These are phyloP conservation scores for Fraxinus dipetala DNA, from an alignment of 305 asterid species.

Conservation along the genomic window DNA sequence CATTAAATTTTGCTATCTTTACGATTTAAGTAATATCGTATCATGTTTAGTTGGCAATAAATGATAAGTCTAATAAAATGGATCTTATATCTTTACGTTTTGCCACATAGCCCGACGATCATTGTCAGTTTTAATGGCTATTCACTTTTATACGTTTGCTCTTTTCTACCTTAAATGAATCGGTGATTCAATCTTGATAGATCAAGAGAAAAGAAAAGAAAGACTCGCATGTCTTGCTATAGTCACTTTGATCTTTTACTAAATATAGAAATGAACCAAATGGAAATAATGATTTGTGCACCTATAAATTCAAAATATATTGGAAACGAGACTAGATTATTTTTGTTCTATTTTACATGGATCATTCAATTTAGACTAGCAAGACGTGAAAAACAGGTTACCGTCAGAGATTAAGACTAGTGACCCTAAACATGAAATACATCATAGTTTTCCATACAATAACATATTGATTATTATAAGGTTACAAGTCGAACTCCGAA, in stretches of 20 bases:
- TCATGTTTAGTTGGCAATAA: background rate
- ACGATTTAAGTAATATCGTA: too few species aligned
- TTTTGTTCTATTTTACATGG: background rate
- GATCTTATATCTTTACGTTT: too few species aligned
- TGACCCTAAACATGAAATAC: background rate
- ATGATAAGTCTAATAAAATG: background rate
- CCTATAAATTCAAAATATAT: background rate
- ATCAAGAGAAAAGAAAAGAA: background rate
- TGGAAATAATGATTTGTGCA: background rate
- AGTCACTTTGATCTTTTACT: background rate
- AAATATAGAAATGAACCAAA: background rate
- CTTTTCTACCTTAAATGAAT: background rate
- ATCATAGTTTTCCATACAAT: background rate
- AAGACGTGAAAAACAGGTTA: background rate
- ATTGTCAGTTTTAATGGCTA: background rate
- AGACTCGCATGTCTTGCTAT: background rate
- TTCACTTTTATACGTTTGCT: background rate
- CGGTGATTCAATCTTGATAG: background rate
- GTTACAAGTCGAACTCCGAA: background rate
- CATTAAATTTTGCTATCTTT: background rate
- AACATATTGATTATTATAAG: background rate
- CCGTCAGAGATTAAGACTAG: background rate
- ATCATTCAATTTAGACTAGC: background rate
- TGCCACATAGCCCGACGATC: background rate
- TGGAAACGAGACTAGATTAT: background rate